Base-by-base conservation (phyloP, 495 filamentous ascomycete species). In the Annulohypoxylon moriforme region DNA sequence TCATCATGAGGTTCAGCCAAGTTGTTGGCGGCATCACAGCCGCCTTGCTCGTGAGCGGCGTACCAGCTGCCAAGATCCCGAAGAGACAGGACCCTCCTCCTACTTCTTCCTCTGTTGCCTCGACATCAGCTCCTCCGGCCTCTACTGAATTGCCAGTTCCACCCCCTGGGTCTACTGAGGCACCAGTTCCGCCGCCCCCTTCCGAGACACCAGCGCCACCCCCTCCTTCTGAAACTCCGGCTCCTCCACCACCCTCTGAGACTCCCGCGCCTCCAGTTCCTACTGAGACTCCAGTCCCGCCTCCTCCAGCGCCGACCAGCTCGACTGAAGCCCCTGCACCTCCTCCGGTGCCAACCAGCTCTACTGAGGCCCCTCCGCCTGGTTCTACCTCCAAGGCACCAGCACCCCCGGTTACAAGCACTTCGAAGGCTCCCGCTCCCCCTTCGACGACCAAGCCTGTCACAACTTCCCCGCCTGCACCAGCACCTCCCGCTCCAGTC, bases 1-100 rank as follows among this genome's bases (percentile, higher is more conserved):
- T 53, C 49, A 68, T 49, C 42, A 76, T 78, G 76, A 69, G 72
- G 76, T 63, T 78, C 22, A 55, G 36, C 62, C 56, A 62, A 50
- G 68, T 73, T 46, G 36, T 73, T 27, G 62, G 68, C 65, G 75
- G 68, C 47, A 57, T 72, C 59, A 52, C 71, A 66, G 71, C 68
- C 58, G 70, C 73, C 58, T 50, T 76, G 46, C 68, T 77, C 27
- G 76, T 67, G 38, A 70, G 69, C 40, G 71, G 76, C 33, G 68
- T 60, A 53, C 27, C 76, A 24, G 69, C 74, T 25, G 56, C 34
- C 18, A 62, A 38, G 46, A 22, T 77, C 16, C 66, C 61, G 10
- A 64, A 47, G 52, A 64, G 75, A 68, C 65, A 68, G 47, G 65
- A 68, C 27, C 42, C 44, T n/a, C 58, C 52, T 20, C 58, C 52